Base-by-base conservation (phyloP, 192 early-diverging fungal species). In the Backusella mclennaniae region DNA sequence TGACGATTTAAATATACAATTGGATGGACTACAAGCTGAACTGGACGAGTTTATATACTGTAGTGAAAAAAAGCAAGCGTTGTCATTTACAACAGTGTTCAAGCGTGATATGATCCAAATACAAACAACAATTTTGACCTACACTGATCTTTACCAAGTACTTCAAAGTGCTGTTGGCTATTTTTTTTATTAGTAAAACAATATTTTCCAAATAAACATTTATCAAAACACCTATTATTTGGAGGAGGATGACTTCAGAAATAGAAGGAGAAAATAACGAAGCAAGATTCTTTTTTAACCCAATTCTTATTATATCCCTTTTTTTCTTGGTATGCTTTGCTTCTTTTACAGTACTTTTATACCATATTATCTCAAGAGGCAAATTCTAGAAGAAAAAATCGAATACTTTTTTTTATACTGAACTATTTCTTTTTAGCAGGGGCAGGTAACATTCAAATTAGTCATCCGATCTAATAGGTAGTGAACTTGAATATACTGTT, bases 401-500 rank as follows among this genome's bases (percentile, higher is more conserved):
- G 1, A 0, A 29, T 63, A 29, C 33, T 33, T 33, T 59, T 23
- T 59, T 63, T 29, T 12, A 14, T 29, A 29, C 26, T 63, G 3
- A 14, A 63, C 12, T 26, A 29, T 9, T 29, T 63, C 23, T 63
- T 26, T 29, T 63, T 63, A 63, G 23, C 56, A 56, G 56, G 23
- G 23, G 23, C 56, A 26, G 56, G 56, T 29, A 63, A 63, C 23
- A 29, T 63, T 63, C 56, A 63, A 4, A 29, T 63, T 11, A 29
- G 56, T 63, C 9, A 63, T 14, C 23, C 12, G 26, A 26, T 63
- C 56, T 63, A 63, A 63, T 63, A 63, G 56, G 56, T 63, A 63
- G 56, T 29, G 56, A 63, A 63, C 56, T 63, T 63, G 23, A 63
- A 63, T 63, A 63, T 63, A 29, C 29, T 29, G 56, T 63, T 63